Conservation (phyloP, 2,329 filamentous ascomycete genomes). For the Fusarium kyushuense region DNA sequence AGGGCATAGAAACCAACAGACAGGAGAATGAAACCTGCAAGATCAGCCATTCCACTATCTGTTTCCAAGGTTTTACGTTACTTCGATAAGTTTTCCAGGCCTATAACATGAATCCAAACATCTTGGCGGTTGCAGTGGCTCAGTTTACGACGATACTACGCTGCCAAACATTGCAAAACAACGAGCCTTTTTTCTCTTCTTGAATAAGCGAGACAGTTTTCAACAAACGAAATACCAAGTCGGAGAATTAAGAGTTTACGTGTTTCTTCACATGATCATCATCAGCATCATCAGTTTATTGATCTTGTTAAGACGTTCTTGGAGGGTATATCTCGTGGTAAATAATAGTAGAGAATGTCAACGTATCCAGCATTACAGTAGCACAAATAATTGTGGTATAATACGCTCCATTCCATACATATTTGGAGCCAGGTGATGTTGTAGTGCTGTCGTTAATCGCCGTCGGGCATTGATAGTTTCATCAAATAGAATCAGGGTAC, state of each 20-base stretch:
- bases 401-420: background rate
- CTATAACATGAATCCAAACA: conserved; percentile 27
- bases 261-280: conserved; percentile 1
- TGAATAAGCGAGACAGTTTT: background rate
- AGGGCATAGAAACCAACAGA: conserved; percentile 4
- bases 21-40: conserved; percentile 26
- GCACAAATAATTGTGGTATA: background rate
- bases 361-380: conserved; percentile 4
- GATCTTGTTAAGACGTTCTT: conserved; percentile 10
- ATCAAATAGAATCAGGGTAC: background rate
- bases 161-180: conserved; percentile 5
- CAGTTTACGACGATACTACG: conserved; percentile 15
- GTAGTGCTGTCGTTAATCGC: background rate
- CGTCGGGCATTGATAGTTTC: conserved; percentile 12
- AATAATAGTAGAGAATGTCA: conserved; percentile 7
- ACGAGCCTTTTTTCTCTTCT: background rate
- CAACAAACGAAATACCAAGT: background rate
- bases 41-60: background rate
- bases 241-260: background rate
- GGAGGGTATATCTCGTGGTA: background rate
- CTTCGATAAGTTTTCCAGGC: conserved; percentile 15
- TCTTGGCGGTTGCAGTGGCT: conserved; percentile 14
- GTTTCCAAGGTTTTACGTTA: background rate
- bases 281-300: background rate
- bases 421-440: background rate